These are phyloP conservation scores for Fusarium clavum DNA, from an alignment of 2,329 filamentous ascomycete genomes.

Conservation along the genomic window DNA sequence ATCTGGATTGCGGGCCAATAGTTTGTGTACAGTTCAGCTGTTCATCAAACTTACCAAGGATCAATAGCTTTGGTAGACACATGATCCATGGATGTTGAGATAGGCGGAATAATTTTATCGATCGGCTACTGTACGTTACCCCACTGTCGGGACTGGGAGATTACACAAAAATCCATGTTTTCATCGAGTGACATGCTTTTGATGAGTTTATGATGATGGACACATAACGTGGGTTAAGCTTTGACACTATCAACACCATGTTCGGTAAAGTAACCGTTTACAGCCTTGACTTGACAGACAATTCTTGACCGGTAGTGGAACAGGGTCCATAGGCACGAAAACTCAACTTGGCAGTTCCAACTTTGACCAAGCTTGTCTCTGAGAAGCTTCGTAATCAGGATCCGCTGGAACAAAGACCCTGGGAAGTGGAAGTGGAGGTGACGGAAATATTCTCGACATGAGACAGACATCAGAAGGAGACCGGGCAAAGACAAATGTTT, in stretches of 20 bases:
- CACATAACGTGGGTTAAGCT: background rate
- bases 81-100: background rate
- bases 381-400: background rate
- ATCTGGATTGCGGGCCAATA: slow-evolving; percentile 1
- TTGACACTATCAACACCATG: background rate
- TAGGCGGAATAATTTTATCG: background rate
- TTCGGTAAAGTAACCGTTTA: background rate
- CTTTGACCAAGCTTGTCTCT: background rate
- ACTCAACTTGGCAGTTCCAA: background rate
- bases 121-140: background rate
- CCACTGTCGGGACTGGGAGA: slow-evolving; percentile 4
- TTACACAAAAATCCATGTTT: background rate
- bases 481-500: background rate
- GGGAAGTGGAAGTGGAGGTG: background rate
- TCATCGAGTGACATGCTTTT: background rate
- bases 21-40: background rate
- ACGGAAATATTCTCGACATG: background rate
- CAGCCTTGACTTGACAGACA: background rate
- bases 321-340: background rate
- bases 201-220: background rate
- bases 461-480: slow-evolving; percentile 7
- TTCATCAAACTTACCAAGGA: slow-evolving; percentile 3
- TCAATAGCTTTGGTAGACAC: background rate
- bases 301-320: background rate
- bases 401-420: background rate